Base-by-base conservation (phyloP, 306 rosid genomes). In the Gastrolobium villosum region DNA sequence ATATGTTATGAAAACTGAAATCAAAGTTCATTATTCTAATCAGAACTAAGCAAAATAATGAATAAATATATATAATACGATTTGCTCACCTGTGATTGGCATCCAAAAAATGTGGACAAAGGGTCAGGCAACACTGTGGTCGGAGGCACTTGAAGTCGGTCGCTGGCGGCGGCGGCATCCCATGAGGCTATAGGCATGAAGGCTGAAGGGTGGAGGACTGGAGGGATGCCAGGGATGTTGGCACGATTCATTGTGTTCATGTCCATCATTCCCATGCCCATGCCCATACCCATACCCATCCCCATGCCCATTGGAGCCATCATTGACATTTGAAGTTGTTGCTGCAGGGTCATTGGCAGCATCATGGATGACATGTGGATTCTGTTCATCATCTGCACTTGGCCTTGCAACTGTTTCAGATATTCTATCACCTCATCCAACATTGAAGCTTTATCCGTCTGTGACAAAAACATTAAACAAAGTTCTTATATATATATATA, bases 371-470 rank as follows among this genome's bases (percentile, higher is more conserved):
- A 82, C 81, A 91, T 86, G 82, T 80, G 89, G 85, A 95, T 85
- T 84, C 95, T 87, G 39, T 84, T 87, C 78, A 95, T 83, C 92
- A 93, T 88, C 3, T 90, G 90, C 7, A 93, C 85, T 81, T 95
- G 99, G 80, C 94, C 98, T 88, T 95, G 99, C 76, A 95, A 63
- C 55, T 93, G 95, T 46, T 95, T 95, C 70, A 95, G 78, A 78
- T 95, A 93, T 7, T 93, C 98, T 39, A 95, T 93, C 75, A 95
- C 99, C 82, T 95, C 99, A 64, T 93, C 99, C 81, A 95, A 78
- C 96, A 95, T 95, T 4, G 99, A 95, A 56, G 99, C 99, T 84
- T 95, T 95, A 72, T 95, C 98, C 0, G 90, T 86, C 99, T 95
- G 92, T 50, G 40, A 53, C 10, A 52, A 39, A 53, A 10, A 39